Conservation (phyloP, 495 filamentous ascomycete genomes). For the Penicillium roqueforti region DNA sequence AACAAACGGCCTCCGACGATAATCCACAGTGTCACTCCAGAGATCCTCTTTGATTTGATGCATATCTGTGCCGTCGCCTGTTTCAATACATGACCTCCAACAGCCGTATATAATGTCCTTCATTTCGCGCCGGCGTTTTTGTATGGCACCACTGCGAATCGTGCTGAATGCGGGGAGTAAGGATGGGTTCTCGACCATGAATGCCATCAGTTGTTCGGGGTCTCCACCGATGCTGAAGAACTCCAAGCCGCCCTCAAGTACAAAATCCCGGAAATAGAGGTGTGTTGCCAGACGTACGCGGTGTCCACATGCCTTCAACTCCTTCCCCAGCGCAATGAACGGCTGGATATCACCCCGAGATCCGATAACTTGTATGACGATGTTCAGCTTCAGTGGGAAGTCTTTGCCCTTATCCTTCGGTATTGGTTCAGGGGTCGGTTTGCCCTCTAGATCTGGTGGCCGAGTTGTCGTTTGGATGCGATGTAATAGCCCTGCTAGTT, state of each 20-base stretch:
- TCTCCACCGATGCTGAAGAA: slow-evolving; percentile 81
- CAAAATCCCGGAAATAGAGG: slow-evolving; percentile 63
- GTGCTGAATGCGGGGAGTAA: slow-evolving; percentile 68
- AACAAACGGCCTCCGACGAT: slow-evolving; percentile 59
- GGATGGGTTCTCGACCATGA: slow-evolving; percentile 84
- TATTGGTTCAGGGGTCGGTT: background rate
- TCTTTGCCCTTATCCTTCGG: slow-evolving; percentile 55
- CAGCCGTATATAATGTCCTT: slow-evolving; percentile 68
- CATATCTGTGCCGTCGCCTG: slow-evolving; percentile 50
- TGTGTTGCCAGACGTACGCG: slow-evolving; percentile 78
- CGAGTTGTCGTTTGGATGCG: slow-evolving; percentile 12
- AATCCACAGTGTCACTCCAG: slow-evolving; percentile 24
- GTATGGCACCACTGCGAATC: slow-evolving; percentile 64
- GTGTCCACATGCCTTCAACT: slow-evolving; percentile 64
- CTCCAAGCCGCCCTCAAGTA: slow-evolving; percentile 67
- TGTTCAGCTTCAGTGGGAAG: slow-evolving; percentile 57
- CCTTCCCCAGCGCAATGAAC: slow-evolving; percentile 64
- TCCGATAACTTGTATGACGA: slow-evolving; percentile 79
- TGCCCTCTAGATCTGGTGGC: slow-evolving; percentile 1
- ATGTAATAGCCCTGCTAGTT: slow-evolving; percentile 21
- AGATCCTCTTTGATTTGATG: slow-evolving; percentile 46
- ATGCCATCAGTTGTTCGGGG: slow-evolving; percentile 76
- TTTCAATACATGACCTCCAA: slow-evolving; percentile 71
- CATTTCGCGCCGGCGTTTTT: slow-evolving; percentile 60
- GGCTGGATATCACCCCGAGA: slow-evolving; percentile 79